phyloP scores from a whole-genome alignment of 805 yeast species.

The Sporopachydermia lactativora region DNA sequence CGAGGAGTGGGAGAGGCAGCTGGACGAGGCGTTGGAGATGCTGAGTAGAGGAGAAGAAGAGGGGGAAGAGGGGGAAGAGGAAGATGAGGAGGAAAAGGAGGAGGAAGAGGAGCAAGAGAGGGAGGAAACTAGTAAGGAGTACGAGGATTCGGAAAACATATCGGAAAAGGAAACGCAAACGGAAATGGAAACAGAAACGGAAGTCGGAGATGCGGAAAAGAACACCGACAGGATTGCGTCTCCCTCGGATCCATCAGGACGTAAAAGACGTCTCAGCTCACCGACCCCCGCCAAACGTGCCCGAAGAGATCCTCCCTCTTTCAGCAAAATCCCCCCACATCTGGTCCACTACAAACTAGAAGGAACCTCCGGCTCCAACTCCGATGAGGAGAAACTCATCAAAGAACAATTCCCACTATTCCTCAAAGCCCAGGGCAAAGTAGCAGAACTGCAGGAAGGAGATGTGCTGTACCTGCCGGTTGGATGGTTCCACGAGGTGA shows the following conservation, averaged over 20 bases:
- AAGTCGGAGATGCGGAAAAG: neutral
- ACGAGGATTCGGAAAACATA: conserved; percentile 2
- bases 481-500: neutral
- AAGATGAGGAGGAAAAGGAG: conserved; percentile 4
- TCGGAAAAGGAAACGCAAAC: neutral
- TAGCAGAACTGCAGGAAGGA: neutral
- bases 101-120: conserved; percentile 2
- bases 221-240: too few species aligned
- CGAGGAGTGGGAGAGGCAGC: neutral
- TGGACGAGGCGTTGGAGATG: neutral
- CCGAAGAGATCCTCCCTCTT: neutral
- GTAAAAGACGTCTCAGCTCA: neutral
- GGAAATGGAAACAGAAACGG: neutral
- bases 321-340: neutral
- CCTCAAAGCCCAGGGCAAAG: neutral
- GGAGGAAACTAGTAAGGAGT: conserved; percentile 4
- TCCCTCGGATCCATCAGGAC: neutral
- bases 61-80: conserved; percentile 2
- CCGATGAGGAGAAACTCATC: neutral
- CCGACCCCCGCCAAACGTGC: neutral
- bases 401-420: neutral
- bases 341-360: neutral
- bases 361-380: too few species aligned
- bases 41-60: neutral
- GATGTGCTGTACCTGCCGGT: conserved; percentile 1